Evolutionary conservation across 106 monocot species (phyloP), one percentile per base, ranked within the genome.

Genomic region (Gastrodia elata): DNA sequence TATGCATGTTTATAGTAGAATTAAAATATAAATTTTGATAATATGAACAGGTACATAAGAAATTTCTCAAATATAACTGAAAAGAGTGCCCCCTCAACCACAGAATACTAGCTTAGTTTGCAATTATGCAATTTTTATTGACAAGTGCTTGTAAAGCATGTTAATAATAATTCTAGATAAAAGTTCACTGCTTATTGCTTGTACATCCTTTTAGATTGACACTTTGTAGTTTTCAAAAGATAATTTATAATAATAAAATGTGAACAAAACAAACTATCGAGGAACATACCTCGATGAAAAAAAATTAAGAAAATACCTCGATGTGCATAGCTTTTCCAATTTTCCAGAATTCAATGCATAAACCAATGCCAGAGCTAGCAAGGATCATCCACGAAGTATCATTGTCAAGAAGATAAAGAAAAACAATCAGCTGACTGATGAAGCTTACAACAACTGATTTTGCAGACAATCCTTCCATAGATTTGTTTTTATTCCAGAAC

Each of bases 301-400:
- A n/a, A n/a, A n/a, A n/a, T n/a, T n/a, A 25, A 27, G 38, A 67
- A 52, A 55, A 56, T 89, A 88, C 96, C 90, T 88, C 96, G 56
- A 97, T 81, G 69, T 97, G 96, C 96, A 97, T 97, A 28, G 96
- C 96, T 83, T 97, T 97, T 64, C 96, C 96, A 68, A 97, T 97
- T 81, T 97, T 97, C 96, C 96, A 97, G 68, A 97, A 97, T 37
- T 97, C 96, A 82, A 97, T 97, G 82, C 96, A 97, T 68, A 79
- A 80, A 39, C 96, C 96, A 80, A 97, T 44, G 16, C 92, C 96
- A 84, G 96, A 97, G 80, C 96, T 97, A 33, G 82, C 78, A 65
- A 97, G 92, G 68, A 97, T 97, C 96, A 97, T 97, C 96, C 96
- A 97, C 36, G 96, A 97, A 36, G 96, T 97, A 38, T 97, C 96